A percentile compares a stretch with the other conserved stretches of the same genome.
Evolutionary conservation across 202 grass and related monocot species (phyloP).

Genomic region (Carex arenaria): DNA sequence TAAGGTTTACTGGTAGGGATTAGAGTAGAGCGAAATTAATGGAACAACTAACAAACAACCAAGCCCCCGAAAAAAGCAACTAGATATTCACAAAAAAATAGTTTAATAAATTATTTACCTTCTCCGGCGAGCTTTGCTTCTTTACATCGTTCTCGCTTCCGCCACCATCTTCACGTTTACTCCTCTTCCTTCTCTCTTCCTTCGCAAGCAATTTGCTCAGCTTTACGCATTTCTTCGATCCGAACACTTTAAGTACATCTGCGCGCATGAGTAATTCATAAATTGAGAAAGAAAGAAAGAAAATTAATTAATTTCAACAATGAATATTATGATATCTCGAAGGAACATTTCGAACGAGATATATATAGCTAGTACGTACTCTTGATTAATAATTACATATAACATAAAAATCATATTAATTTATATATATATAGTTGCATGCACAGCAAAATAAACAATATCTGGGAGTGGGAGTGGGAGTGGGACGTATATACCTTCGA

Average conservation of each 20-base stretch:
- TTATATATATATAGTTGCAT: neutral
- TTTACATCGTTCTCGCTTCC: neutral
- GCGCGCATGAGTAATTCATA: neutral
- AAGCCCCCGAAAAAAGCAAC: neutral
- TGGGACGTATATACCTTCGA: constrained; percentile 25
- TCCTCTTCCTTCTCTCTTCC: constrained; percentile 21
- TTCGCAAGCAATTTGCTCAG: constrained; percentile 30
- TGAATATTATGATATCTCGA: neutral
- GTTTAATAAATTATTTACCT: neutral
- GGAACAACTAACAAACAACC: constrained; percentile 8
- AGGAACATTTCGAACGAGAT: neutral
- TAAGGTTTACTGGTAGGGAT: neutral
- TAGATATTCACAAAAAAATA: neutral
- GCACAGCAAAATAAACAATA: no score
- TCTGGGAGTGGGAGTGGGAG: no score
- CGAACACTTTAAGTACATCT: constrained; percentile 36
- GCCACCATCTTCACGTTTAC: neutral
- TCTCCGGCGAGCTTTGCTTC: constrained; percentile 2
- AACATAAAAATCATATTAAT: neutral
- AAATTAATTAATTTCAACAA: neutral
- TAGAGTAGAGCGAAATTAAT: neutral
- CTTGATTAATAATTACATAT: no score
- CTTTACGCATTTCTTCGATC: constrained; percentile 23
- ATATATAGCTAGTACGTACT: neutral
- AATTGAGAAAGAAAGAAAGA: neutral